These are phyloP conservation scores for Austropuccinia psidii DNA, from an alignment of 1,284 basidiomycete genomes.

Conservation along the genomic window DNA sequence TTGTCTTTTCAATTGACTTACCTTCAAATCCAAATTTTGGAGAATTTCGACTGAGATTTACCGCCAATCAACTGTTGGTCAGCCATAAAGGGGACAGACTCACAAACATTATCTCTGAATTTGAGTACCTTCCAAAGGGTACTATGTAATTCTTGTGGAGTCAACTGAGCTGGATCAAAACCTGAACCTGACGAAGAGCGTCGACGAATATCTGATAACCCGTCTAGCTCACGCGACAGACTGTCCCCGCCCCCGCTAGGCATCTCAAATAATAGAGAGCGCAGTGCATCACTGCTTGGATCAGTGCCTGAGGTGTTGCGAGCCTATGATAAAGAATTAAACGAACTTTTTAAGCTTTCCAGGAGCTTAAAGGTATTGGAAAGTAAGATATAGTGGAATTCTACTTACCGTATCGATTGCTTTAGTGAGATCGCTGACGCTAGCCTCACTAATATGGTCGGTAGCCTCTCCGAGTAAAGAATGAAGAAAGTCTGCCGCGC, in stretches of 20 bases:
- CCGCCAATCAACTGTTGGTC: neutral
- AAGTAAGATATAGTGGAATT: neutral
- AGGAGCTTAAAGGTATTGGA: neutral
- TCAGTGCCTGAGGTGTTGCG: constrained; percentile 33
- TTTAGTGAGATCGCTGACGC: constrained; percentile 77
- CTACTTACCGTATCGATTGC: constrained; percentile 57
- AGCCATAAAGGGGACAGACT: neutral
- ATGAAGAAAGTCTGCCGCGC: constrained; percentile 38
- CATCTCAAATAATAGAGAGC: constrained; percentile 48
- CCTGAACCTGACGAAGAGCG: constrained; percentile 47
- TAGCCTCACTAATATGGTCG: constrained; percentile 58
- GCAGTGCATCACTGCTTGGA: constrained; percentile 40
- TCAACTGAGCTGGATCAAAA: constrained; percentile 64
- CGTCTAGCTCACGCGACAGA: constrained; percentile 62
- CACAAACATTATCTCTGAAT: constrained; percentile 64
- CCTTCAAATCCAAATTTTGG: neutral
- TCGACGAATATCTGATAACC: constrained; percentile 62
- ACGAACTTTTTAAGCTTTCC: neutral
- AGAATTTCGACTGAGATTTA: neutral
- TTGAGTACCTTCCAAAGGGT: constrained; percentile 76
- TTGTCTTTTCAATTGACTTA: constrained; percentile 77
- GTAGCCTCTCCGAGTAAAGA: constrained; percentile 54
- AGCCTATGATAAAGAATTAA: constrained; percentile 36
- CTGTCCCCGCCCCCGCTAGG: constrained; percentile 49
- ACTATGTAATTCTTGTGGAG: constrained; percentile 74